Evolutionary conservation across 352 stramenopile genomes (phyloP), one percentile per base, ranked within the genome.

Genomic region (Phytophthora crassamura): DNA sequence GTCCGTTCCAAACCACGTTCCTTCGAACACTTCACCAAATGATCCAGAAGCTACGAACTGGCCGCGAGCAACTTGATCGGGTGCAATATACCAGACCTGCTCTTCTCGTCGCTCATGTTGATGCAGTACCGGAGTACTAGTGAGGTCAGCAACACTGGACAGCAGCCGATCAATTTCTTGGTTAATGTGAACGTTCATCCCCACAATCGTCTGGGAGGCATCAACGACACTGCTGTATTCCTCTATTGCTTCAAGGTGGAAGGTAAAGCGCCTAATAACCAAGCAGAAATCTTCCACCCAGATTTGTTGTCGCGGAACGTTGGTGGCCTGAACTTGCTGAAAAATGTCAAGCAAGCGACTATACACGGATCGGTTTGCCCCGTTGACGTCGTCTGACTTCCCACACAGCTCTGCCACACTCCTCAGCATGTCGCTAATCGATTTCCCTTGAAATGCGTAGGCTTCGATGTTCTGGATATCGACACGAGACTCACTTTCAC

Each of bases 291-390:
- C 20, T 47, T 57, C 35, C 34, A 47, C 18, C 35, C 18, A 15
- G 15, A 41, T 9, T n/a, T 46, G 8, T 25, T 40, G 36, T 10
- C 28, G 5, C 28, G 12, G 18, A 12, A 15, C 15, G 49, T 18
- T 25, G 22, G 22, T 3, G 22, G 22, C n/a, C 34, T 56, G 16
- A 15, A 56, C 11, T 35, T 56, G 48, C 34, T 36, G 11, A 20
- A 33, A 56, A 5, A 56, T 42, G 18, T 45, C 33, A 4, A 43
- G 4, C 4, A 56, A 18, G n/a, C 48, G 48, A 40, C n/a, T 33
- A 20, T 33, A 16, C n/a, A 56, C 48, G 10, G 48, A 9, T 14
- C 30, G 32, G 48, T 43, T 39, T 12, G 33, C 48, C 6, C 10
- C 22, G 14, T 14, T 20, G 16, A 40, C 9, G 11, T 15, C 33